Evolutionary conservation across 2,329 filamentous ascomycete species (phyloP).

Genomic region (Dendryphion nanum): DNA sequence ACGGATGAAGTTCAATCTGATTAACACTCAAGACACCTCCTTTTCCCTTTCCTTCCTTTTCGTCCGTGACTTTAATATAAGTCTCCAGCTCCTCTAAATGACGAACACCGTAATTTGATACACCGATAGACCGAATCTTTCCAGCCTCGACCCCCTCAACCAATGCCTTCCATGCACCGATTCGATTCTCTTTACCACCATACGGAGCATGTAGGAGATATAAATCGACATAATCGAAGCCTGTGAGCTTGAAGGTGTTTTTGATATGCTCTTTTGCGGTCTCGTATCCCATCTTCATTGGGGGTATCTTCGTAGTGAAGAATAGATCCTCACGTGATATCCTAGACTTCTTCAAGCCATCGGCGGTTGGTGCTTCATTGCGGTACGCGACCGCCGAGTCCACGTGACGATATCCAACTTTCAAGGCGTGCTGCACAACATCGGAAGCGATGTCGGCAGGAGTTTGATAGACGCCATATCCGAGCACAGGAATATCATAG

Average conservation of each 20-base stretch:
- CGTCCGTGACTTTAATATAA: conserved; percentile 61
- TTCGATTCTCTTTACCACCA: conserved; percentile 48
- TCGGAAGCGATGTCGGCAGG: conserved; percentile 58
- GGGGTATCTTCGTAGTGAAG: conserved; percentile 69
- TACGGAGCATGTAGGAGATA: conserved; percentile 57
- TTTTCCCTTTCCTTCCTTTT: conserved; percentile 61
- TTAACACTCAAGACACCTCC: conserved; percentile 76
- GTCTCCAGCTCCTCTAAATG: conserved; percentile 55
- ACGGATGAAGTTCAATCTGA: conserved; percentile 83
- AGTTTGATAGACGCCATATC: conserved; percentile 53
- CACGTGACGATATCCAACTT: conserved; percentile 61
- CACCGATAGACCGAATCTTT: conserved; percentile 53
- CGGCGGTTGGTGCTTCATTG: conserved; percentile 67
- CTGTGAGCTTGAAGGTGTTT: conserved; percentile 53
- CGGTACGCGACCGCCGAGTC: conserved; percentile 65
- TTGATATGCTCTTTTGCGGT: conserved; percentile 62
- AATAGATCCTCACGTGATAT: conserved; percentile 62
- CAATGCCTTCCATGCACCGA: conserved; percentile 55
- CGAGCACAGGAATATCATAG: conserved; percentile 60
- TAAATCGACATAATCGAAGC: conserved; percentile 66
- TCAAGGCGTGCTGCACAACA: conserved; percentile 59
- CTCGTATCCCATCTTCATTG: conserved; percentile 56
- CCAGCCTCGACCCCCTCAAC: conserved; percentile 53
- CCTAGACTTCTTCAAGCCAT: conserved; percentile 58
- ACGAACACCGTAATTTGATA: conserved; percentile 56